phyloP scores from a whole-genome alignment of 208 protist species.

The Wallacemonas rigidus region DNA sequence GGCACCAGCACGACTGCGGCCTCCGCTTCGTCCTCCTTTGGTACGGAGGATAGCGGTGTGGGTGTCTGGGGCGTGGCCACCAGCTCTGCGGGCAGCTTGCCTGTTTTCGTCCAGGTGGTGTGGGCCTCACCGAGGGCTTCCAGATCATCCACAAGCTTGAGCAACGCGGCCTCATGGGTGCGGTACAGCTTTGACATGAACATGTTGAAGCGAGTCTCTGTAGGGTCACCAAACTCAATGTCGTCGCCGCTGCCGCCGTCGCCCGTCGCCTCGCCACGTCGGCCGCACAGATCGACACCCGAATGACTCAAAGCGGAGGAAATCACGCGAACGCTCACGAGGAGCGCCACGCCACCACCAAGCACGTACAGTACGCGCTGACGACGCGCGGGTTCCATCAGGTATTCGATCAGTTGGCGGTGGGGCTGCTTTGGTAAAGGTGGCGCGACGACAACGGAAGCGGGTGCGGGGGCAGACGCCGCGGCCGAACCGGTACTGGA shows the following conservation, averaged over 20 bases:
- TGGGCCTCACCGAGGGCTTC: constrained; percentile 30
- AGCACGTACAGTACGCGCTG: constrained; percentile 6
- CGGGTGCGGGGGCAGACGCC: background rate
- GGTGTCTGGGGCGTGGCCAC: background rate
- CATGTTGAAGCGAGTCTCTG: constrained; percentile 45
- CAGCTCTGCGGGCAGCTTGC: background rate
- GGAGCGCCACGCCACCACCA: background rate
- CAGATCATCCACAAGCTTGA: constrained; percentile 37
- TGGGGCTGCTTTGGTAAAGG: constrained; percentile 8
- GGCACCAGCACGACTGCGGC: background rate
- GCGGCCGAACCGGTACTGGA: background rate
- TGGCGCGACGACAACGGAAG: background rate
- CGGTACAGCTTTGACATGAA: constrained; percentile 36
- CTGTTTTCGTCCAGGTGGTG: background rate
- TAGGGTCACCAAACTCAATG: constrained; percentile 52
- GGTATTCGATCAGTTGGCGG: constrained; percentile 10
- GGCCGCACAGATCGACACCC: too few species aligned
- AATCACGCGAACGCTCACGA: background rate
- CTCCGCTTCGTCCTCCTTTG: background rate
- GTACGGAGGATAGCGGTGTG: background rate
- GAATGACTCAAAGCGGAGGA: too few species aligned
- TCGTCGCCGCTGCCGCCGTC: constrained; percentile 34
- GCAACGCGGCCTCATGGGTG: constrained; percentile 43
- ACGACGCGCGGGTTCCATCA: background rate
- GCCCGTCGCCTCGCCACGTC: too few species aligned